Percentiles rank a stretch among this genome's conserved stretches.
Evolutionary conservation across 306 rosid species (phyloP).

Genomic region (Alnus rubra): DNA sequence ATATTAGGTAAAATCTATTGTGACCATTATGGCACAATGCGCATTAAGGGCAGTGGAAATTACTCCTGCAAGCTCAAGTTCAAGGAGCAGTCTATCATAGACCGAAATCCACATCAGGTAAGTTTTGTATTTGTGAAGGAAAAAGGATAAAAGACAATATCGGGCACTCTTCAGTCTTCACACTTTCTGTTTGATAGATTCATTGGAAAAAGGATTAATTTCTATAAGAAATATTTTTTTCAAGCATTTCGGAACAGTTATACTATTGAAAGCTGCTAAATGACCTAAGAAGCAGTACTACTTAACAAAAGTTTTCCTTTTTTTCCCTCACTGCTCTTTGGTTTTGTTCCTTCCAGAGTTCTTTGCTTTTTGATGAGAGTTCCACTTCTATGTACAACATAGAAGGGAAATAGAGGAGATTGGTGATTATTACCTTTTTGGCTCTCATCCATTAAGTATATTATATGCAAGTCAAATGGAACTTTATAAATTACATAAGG

Average conservation of each 20-base stretch:
- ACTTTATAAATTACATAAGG: not conserved
- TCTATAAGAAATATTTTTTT: not conserved
- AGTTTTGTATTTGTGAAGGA: conserved; percentile 13
- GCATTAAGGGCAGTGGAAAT: conserved; percentile 86
- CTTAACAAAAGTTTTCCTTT: not conserved
- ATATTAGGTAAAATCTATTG: conserved; percentile 94
- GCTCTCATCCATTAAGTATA: not conserved
- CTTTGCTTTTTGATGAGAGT: not conserved
- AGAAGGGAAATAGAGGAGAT: not conserved
- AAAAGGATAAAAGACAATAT: conserved; percentile 10
- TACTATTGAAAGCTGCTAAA: not conserved
- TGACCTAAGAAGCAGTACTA: not conserved
- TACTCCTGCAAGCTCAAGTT: conserved; percentile 97
- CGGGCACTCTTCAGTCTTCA: conserved; percentile 2
- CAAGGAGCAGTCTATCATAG: conserved; percentile 98
- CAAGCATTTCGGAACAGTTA: not conserved
- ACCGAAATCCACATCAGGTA: conserved; percentile 97
- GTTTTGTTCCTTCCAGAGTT: not conserved
- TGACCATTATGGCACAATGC: conserved; percentile 98
- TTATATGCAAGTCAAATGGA: not conserved
- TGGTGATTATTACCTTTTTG: not conserved
- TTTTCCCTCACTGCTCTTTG: not conserved
- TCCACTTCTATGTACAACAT: not conserved
- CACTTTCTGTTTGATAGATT: conserved; percentile 10
- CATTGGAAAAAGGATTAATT: not conserved